A percentile compares a stretch with the other conserved stretches of the same genome.
These are phyloP conservation scores for Clitopilus hobsonii DNA, from an alignment of 768 basidiomycete genomes.

Conservation along the genomic window DNA sequence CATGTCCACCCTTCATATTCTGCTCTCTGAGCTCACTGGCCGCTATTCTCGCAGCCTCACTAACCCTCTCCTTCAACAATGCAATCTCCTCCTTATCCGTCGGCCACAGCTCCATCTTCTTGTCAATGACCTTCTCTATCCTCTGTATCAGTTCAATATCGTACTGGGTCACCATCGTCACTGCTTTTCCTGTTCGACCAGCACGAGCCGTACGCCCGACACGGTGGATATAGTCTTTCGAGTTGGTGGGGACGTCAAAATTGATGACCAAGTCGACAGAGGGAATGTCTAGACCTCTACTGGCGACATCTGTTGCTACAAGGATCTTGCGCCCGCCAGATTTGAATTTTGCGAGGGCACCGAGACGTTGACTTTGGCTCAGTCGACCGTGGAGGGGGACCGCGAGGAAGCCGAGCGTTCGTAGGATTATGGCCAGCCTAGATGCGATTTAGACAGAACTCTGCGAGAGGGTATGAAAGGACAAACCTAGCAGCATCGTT, in stretches of 20 bases:
- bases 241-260: slow-evolving; percentile 95
- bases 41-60: slow-evolving; percentile 78
- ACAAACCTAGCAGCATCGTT: slow-evolving; percentile 59
- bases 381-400: slow-evolving; percentile 95
- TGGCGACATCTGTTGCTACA: slow-evolving; percentile 96
- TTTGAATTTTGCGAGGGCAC: slow-evolving; percentile 93
- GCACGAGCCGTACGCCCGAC: slow-evolving; percentile 98
- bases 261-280: slow-evolving; percentile 96
- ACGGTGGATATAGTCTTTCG: slow-evolving; percentile 98
- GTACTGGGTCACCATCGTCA: slow-evolving; percentile 98
- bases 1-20: slow-evolving; percentile 35
- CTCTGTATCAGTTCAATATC: slow-evolving; percentile 95
- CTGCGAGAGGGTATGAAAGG: not conserved
- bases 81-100: slow-evolving; percentile 87
- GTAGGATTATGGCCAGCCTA: slow-evolving; percentile 84
- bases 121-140: slow-evolving; percentile 88
- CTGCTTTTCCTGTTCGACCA: slow-evolving; percentile 93
- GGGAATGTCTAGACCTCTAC: slow-evolving; percentile 93
- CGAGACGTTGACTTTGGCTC: slow-evolving; percentile 88
- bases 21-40: slow-evolving; percentile 81
- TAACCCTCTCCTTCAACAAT: slow-evolving; percentile 81
- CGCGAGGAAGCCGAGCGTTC: slow-evolving; percentile 89
- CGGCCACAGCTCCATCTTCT: slow-evolving; percentile 87
- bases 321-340: slow-evolving; percentile 87
- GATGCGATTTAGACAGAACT: not conserved